phyloP scores from a whole-genome alignment of 495 filamentous ascomycete species.

The Beverwykella pulmonaria region DNA sequence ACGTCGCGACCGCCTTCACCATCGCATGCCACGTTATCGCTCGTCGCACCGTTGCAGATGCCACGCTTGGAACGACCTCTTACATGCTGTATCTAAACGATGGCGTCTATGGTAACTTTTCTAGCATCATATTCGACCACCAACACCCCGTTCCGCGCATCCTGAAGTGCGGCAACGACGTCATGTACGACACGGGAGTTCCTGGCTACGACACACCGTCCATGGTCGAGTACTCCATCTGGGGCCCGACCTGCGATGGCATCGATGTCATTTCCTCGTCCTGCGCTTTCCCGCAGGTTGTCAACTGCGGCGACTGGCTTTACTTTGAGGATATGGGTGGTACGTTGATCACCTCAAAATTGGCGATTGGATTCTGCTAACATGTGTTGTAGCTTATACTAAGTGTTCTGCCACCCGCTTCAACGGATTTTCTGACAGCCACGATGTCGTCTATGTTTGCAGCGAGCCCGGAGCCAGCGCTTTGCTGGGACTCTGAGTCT shows the following conservation, averaged over 20 bases:
- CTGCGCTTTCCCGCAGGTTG: conserved; percentile 67
- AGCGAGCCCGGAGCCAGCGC: conserved; percentile 87
- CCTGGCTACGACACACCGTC: conserved; percentile 36
- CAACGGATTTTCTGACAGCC: conserved; percentile 95
- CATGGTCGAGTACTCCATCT: conserved; percentile 78
- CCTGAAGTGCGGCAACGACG: conserved; percentile 62
- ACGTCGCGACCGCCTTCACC: conserved; percentile 89
- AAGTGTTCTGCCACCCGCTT: conserved; percentile 95
- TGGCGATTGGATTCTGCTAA: conserved; percentile 29
- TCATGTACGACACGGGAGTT: conserved; percentile 43
- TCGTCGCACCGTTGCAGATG: conserved; percentile 78
- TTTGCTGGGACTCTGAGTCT: conserved; percentile 58
- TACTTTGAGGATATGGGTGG: conserved; percentile 96
- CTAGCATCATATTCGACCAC: conserved; percentile 98
- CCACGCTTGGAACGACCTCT: conserved; percentile 58
- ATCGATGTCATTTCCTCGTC: conserved; percentile 88
- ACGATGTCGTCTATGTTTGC: conserved; percentile 90
- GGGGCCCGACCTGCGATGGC: conserved; percentile 97
- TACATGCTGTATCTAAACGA: conserved; percentile 99
- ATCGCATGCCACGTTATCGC: conserved; percentile 93
- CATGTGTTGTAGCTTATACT: conserved; percentile 70
- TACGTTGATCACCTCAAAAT: conserved; percentile 25
- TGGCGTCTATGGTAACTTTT: conserved; percentile 96
- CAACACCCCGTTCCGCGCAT: conserved; percentile 86
- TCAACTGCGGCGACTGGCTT: conserved; percentile 94